A percentile compares a stretch with the other conserved stretches of the same genome.
phyloP scores from a whole-genome alignment of 257 asterid species.

The Gentiana dahurica region DNA sequence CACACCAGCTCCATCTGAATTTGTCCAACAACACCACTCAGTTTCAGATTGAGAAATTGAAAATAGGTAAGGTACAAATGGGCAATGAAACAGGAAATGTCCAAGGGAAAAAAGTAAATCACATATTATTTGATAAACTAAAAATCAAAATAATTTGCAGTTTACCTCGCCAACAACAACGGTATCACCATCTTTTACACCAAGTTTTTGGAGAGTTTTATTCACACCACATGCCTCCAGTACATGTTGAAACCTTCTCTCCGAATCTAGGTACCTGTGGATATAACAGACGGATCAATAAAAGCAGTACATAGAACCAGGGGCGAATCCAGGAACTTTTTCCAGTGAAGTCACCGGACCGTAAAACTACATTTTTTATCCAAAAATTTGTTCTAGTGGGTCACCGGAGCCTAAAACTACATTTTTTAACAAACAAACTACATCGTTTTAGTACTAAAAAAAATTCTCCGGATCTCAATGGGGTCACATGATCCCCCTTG shows the following conservation, averaged over 20 bases:
- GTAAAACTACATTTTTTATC: no score
- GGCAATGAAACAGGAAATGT: neutral
- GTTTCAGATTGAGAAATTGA: no score
- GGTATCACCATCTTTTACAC: constrained; percentile 88
- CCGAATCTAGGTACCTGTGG: constrained; percentile 76
- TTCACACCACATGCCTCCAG: constrained; percentile 90
- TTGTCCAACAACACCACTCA: neutral
- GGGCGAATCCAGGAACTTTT: no score
- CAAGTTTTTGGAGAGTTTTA: constrained; percentile 70
- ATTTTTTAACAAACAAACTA: no score
- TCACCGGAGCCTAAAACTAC: no score
- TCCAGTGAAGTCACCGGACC: no score
- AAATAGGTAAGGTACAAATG: no score
- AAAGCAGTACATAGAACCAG: neutral
- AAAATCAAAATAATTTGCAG: neutral
- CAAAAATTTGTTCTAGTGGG: no score
- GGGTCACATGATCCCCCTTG: no score
- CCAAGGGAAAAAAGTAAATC: neutral
- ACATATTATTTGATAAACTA: neutral
- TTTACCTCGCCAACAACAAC: constrained; percentile 86
- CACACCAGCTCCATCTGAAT: constrained; percentile 84
- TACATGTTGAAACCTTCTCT: constrained; percentile 81
- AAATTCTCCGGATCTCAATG: no score
- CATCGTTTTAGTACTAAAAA: no score
- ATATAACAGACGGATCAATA: constrained; percentile 9